Evolutionary conservation across 257 asterid species (phyloP).

Genomic region (Gentiana macrophylla): DNA sequence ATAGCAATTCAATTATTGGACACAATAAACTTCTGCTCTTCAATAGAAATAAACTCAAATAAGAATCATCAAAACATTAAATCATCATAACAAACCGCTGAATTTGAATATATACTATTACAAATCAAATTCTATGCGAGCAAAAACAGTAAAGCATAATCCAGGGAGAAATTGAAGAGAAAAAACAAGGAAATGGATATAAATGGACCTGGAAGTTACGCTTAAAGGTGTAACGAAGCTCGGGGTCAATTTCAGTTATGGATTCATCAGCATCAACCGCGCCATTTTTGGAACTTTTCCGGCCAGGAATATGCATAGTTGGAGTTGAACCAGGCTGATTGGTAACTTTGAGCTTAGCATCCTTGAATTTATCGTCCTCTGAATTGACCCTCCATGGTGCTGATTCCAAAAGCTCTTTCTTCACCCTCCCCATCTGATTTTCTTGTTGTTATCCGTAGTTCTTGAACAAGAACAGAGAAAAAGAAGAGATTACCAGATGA

Average conservation of each 20-base stretch:
- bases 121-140: background rate
- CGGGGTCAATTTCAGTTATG: slow-evolving; percentile 74
- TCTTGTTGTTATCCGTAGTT: too few relatives aligned
- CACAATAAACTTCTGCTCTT: background rate
- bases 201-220: slow-evolving; percentile 67
- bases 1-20: too few relatives aligned
- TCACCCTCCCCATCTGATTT: slow-evolving; percentile 46
- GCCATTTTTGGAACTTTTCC: slow-evolving; percentile 35
- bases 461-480: too few relatives aligned
- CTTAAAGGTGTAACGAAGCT: slow-evolving; percentile 91
- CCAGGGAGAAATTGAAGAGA: too few relatives aligned
- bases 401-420: slow-evolving; percentile 83
- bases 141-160: background rate
- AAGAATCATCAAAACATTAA: background rate
- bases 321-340: slow-evolving; percentile 75
- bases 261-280: slow-evolving; percentile 29
- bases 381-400: slow-evolving; percentile 90
- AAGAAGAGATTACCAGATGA: too few relatives aligned
- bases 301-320: slow-evolving; percentile 78
- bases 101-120: background rate
- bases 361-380: slow-evolving; percentile 61
- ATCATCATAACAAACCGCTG: background rate
- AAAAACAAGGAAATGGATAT: background rate
- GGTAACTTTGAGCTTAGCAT: slow-evolving; percentile 65
- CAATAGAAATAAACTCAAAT: too few relatives aligned